Percentiles rank a stretch among this genome's conserved stretches.
Evolutionary conservation across 2,329 filamentous ascomycete species (phyloP).

Genomic region (Teratosphaeria zuluensis): DNA sequence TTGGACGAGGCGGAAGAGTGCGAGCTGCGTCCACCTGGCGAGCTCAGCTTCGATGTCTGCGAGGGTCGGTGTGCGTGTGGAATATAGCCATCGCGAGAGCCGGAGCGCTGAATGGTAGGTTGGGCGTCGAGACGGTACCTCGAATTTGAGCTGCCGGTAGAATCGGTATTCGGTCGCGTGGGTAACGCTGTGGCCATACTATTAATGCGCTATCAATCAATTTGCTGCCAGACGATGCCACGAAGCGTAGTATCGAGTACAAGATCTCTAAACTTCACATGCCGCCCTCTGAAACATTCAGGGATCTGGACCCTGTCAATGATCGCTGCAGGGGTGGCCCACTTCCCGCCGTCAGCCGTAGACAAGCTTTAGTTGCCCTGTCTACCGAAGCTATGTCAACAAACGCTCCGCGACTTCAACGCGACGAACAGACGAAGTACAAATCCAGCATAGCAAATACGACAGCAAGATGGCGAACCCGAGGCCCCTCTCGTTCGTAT

Average conservation of each 20-base stretch:
- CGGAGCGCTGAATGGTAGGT: neutral
- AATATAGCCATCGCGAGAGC: neutral
- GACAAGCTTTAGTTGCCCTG: neutral
- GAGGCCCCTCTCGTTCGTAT: conserved; percentile 5
- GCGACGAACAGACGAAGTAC: neutral
- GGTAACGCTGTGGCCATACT: conserved; percentile 24
- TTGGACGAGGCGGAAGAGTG: neutral
- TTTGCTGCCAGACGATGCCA: neutral
- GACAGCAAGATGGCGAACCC: neutral
- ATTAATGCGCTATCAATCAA: neutral
- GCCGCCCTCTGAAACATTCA: neutral
- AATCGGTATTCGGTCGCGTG: conserved; percentile 20
- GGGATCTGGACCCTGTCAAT: no score
- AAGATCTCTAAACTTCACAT: neutral
- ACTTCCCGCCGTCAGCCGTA: neutral
- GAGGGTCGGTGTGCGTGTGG: neutral
- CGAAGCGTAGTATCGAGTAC: neutral
- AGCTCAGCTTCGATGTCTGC: neutral
- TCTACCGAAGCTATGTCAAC: neutral
- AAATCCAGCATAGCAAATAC: neutral
- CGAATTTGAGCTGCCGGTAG: conserved; percentile 10
- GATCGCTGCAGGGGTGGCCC: neutral
- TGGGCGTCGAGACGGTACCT: neutral
- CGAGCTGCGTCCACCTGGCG: neutral
- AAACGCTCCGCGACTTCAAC: neutral